phyloP scores from a whole-genome alignment of 257 asterid species.

The Plantago major region DNA sequence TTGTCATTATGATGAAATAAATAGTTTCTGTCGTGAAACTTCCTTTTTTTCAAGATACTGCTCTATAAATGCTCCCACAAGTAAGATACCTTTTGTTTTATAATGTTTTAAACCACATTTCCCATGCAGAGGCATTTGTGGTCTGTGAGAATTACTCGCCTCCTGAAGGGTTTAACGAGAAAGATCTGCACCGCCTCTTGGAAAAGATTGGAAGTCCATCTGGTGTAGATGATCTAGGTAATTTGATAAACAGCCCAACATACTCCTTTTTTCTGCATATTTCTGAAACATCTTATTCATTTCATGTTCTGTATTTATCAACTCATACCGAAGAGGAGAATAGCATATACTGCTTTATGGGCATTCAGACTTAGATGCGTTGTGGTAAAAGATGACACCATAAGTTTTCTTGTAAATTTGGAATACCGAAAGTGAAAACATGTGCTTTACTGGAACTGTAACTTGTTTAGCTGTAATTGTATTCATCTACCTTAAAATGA shows the following conservation, averaged over 20 bases:
- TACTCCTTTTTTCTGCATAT: background rate
- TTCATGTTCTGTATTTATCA: background rate
- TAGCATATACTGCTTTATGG: background rate
- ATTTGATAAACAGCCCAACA: background rate
- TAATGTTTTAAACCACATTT: constrained; percentile 2
- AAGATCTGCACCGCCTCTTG: constrained; percentile 78
- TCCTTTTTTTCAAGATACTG: too few species aligned
- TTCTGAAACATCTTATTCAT: background rate
- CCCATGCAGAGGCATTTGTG: constrained; percentile 82
- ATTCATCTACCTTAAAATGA: too few species aligned
- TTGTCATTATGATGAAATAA: too few species aligned
- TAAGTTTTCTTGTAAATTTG: background rate
- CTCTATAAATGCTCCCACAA: background rate
- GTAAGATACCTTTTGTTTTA: background rate
- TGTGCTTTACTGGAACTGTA: too few species aligned
- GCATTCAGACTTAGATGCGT: background rate
- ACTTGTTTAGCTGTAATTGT: background rate
- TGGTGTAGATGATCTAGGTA: constrained; percentile 84
- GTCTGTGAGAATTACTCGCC: constrained; percentile 95
- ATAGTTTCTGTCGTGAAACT: too few species aligned
- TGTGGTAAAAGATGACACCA: background rate
- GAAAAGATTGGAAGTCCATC: constrained; percentile 96
- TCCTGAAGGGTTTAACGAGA: constrained; percentile 86
- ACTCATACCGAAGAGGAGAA: background rate
- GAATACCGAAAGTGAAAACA: too few species aligned